Conservation (phyloP, 2,329 filamentous ascomycete species). For the Aspergillus terreus region DNA sequence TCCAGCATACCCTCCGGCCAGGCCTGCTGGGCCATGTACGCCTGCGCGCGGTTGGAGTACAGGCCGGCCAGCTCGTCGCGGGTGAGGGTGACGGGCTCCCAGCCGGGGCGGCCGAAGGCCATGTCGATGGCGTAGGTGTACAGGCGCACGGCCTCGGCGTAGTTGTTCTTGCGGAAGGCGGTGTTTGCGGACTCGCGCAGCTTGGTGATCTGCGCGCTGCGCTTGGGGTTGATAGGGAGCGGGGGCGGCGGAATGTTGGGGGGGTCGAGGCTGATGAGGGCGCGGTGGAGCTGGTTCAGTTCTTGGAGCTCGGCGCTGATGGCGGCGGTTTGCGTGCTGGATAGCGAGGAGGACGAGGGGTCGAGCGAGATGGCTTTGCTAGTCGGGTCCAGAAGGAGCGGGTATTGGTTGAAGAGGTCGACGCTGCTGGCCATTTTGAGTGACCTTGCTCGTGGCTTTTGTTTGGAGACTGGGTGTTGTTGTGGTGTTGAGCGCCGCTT, state of each 20-base stretch:
- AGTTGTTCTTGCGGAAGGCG: constrained; percentile 73
- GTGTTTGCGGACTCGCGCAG: constrained; percentile 83
- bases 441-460: not conserved
- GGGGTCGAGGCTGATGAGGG: constrained; percentile 61
- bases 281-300: constrained; percentile 75
- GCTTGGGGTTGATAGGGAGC: constrained; percentile 88
- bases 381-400: constrained; percentile 74
- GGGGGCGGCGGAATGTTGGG: constrained; percentile 77
- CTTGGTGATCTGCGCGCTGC: constrained; percentile 81
- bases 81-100: constrained; percentile 82
- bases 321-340: constrained; percentile 43
- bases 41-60: constrained; percentile 85
- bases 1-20: constrained; percentile 89
- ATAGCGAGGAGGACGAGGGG: constrained; percentile 40
- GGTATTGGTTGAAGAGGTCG: constrained; percentile 69
- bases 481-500: not conserved
- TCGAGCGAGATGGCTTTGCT: constrained; percentile 68
- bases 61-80: constrained; percentile 78
- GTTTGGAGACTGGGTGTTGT: not conserved
- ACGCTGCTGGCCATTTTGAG: not conserved
- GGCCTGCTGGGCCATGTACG: constrained; percentile 73
- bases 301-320: constrained; percentile 64
- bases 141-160: constrained; percentile 71
- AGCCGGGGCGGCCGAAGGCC: constrained; percentile 74
- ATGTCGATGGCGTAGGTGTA: constrained; percentile 88